Percentiles rank a stretch among this genome's conserved stretches.
Conservation (phyloP, 345 rosid genomes). For the Kernera saxatilis region DNA sequence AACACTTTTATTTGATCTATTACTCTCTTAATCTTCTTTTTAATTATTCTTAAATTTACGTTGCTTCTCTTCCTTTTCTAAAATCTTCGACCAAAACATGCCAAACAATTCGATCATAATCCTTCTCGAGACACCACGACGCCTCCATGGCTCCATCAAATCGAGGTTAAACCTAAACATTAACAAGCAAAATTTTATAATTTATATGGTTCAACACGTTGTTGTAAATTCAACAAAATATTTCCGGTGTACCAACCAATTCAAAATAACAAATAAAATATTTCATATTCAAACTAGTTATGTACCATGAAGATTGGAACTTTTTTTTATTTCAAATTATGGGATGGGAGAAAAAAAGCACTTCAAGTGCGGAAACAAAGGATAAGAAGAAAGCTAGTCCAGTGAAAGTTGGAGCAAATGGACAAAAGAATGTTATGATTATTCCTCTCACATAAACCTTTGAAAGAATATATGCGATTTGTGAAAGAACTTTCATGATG, state of each 20-base stretch:
- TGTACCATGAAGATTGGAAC: background rate
- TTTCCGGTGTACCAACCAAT: background rate
- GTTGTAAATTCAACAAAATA: no score
- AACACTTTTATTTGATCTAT: no score
- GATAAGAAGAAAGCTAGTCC: slow-evolving; percentile 33
- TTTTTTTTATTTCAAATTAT: background rate
- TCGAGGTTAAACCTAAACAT: no score
- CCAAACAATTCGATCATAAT: no score
- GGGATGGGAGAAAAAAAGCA: slow-evolving; percentile 16
- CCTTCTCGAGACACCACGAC: no score
- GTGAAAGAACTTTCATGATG: slow-evolving; percentile 28
- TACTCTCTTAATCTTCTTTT: no score
- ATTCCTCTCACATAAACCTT: slow-evolving; percentile 24
- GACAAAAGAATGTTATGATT: slow-evolving; percentile 28
- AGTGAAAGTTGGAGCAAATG: slow-evolving; percentile 31
- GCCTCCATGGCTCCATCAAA: no score
- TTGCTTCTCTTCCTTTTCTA: no score
- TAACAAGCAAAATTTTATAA: no score
- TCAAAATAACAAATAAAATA: background rate
- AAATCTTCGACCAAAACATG: no score
- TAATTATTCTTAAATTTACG: no score
- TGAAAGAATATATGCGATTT: slow-evolving; percentile 23
- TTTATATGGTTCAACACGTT: no score
- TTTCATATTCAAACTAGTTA: background rate
- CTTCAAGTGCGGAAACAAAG: slow-evolving; percentile 5